phyloP scores from a whole-genome alignment of 2,329 filamentous ascomycete species.

The Dactylonectria macrodidyma region DNA sequence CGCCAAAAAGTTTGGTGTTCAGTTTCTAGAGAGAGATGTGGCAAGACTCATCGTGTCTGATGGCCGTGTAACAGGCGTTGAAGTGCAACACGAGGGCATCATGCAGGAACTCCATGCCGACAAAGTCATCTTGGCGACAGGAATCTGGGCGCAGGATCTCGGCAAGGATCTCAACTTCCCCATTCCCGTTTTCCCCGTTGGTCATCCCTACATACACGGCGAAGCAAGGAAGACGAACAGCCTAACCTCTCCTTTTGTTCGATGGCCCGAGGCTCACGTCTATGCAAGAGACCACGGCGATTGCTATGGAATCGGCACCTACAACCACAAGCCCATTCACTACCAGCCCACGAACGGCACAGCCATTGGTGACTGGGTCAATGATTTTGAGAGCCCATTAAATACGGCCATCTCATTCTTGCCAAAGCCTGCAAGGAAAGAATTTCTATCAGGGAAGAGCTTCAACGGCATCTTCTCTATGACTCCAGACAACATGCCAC shows the following conservation, averaged over 20 bases:
- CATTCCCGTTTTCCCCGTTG: constrained; percentile 41
- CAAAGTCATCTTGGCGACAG: constrained; percentile 44
- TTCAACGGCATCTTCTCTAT: constrained; percentile 48
- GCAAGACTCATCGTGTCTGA: constrained; percentile 13
- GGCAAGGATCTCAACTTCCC: constrained; percentile 33
- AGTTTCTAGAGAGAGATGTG: constrained; percentile 31
- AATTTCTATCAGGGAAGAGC: constrained; percentile 25
- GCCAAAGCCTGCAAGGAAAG: constrained; percentile 17
- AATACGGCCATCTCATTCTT: constrained; percentile 29
- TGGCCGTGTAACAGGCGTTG: constrained; percentile 27
- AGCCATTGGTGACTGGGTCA: constrained; percentile 38
- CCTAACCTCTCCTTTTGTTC: constrained; percentile 30
- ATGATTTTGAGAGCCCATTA: constrained; percentile 35
- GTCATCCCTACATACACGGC: constrained; percentile 42
- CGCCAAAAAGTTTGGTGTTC: constrained; percentile 28
- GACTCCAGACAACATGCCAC: constrained; percentile 47
- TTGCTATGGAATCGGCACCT: constrained; percentile 41
- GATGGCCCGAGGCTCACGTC: constrained; percentile 43
- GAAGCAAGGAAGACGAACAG: neutral
- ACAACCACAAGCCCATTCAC: constrained; percentile 37
- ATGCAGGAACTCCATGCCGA: constrained; percentile 21
- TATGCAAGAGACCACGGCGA: constrained; percentile 43
- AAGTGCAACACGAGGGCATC: neutral
- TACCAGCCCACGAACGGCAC: constrained; percentile 25
- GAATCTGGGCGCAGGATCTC: constrained; percentile 44